Percentiles rank a stretch among this genome's conserved stretches.
phyloP scores from a whole-genome alignment of 2,329 filamentous ascomycete genomes.

The Venturia carpophila region DNA sequence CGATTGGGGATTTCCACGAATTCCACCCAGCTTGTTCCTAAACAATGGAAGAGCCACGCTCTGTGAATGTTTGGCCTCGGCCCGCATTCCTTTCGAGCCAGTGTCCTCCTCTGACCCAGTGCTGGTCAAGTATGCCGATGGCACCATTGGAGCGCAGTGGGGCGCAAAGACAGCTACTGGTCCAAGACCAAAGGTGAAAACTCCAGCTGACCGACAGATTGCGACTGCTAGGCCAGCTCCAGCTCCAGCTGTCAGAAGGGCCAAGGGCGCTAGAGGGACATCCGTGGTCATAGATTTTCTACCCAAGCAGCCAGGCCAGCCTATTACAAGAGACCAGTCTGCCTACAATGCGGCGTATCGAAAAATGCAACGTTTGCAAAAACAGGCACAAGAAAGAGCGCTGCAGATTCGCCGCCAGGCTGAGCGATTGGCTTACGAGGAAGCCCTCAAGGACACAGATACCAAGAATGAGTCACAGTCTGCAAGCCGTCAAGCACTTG shows the following conservation, averaged over 20 bases:
- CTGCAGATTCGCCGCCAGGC: conserved; percentile 6
- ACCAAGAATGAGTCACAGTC: not conserved
- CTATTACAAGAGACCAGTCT: not conserved
- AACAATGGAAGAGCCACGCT: conserved; percentile 12
- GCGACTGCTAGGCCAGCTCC: not conserved
- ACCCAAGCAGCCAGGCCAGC: not conserved
- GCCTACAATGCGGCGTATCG: conserved; percentile 14
- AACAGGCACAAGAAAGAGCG: conserved; percentile 4
- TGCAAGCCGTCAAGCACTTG: not conserved
- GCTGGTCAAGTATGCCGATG: conserved; percentile 4
- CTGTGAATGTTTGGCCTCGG: not conserved
- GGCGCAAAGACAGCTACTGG: not conserved
- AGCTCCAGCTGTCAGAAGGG: not conserved
- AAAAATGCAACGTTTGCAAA: not conserved
- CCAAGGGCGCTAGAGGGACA: not conserved
- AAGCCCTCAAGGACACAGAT: not conserved
- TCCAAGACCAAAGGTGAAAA: not conserved
- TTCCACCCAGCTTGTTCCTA: not conserved
- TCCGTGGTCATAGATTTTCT: not conserved
- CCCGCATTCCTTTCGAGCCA: not conserved
- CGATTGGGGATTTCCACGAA: conserved; percentile 13
- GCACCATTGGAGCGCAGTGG: conserved; percentile 5
- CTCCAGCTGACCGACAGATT: not conserved
- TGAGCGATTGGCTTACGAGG: conserved; percentile 12
- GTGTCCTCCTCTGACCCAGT: not conserved